Conservation (phyloP, 352 stramenopile genomes). For the Globisporangium polare region DNA sequence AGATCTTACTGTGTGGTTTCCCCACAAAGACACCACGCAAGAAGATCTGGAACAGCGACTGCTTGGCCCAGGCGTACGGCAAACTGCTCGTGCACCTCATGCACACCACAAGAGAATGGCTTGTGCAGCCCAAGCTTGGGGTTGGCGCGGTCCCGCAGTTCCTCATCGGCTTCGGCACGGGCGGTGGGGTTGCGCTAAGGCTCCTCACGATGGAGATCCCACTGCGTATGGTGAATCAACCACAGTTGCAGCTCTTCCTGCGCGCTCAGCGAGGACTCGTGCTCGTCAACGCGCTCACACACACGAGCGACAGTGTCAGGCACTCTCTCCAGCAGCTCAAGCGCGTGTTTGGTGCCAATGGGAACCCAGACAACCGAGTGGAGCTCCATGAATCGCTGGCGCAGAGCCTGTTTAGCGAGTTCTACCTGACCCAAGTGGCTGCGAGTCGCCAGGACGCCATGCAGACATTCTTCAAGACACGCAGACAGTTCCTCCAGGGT, state of each 20-base stretch:
- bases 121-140: conserved; percentile 70
- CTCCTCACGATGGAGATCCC: conserved; percentile 46
- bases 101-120: conserved; percentile 52
- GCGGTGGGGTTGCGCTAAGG: conserved; percentile 42
- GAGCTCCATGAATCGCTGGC: conserved; percentile 53
- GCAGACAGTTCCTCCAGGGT: conserved; percentile 41
- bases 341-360: conserved; percentile 1
- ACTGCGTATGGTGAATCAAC: conserved; percentile 13
- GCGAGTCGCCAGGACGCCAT: conserved; percentile 37
- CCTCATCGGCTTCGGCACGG: conserved; percentile 58
- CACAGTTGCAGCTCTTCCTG: conserved; percentile 34
- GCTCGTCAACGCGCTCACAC: conserved; percentile 43
- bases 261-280: conserved; percentile 45
- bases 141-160: conserved; percentile 60
- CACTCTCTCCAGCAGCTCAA: conserved; percentile 12
- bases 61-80: conserved; percentile 37
- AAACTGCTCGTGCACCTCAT: conserved; percentile 52
- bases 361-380: conserved; percentile 13
- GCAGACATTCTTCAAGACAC: conserved; percentile 47
- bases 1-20: conserved; percentile 62
- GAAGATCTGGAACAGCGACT: conserved; percentile 48
- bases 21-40: conserved; percentile 30
- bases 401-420: conserved; percentile 46
- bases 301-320: conserved; percentile 23
- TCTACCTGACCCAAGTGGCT: conserved; percentile 55